Base-by-base conservation (phyloP, 805 yeast species). In the Metschnikowia lochheadii region DNA sequence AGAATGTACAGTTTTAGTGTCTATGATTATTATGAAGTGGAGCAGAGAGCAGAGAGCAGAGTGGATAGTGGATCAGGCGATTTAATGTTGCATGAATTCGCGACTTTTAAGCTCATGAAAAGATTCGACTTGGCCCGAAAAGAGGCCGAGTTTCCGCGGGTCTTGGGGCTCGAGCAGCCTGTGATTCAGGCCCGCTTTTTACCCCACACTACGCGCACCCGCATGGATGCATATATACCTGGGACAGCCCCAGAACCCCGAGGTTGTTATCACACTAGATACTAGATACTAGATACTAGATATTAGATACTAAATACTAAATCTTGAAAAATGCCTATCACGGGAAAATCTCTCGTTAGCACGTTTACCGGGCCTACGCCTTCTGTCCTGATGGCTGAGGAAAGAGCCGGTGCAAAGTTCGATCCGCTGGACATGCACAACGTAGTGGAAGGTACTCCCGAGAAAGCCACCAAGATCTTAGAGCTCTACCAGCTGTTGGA, bases 371-470 rank as follows among this genome's bases (percentile, higher is more conserved):
- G 67, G 34, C 75, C 75, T 17, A 61, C 67, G 49, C 75, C 75
- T n/a, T 65, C 57, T 38, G 52, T 55, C 11, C 62, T 56, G 49
- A 63, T 69, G 53, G 61, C 58, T 10, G 57, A 56, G 35, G 77
- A 73, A 56, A 65, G 77, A 54, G 64, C 64, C 41, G 46, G 49
- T 13, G 61, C 66, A 21, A 59, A 60, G 40, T 69, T 65, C 40
- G 70, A 71, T 49, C 71, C 75, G 3, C 58, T 53, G n/a, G 62
- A 67, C 32, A 70, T 73, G 77, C 69, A 71, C 57, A 52, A 67
- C 45, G 68, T 73, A 50, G 65, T 73, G 53, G 78, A 73, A 56
- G 78, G 78, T 26, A 58, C 68, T 10, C 58, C 61, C 15, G 70
- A 70, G 49, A 69, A 68, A 49, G 66, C 75, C 4, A 49, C 55